Evolutionary conservation across 192 early-diverging fungal species (phyloP).

Genomic region (Coemansia sp.): DNA sequence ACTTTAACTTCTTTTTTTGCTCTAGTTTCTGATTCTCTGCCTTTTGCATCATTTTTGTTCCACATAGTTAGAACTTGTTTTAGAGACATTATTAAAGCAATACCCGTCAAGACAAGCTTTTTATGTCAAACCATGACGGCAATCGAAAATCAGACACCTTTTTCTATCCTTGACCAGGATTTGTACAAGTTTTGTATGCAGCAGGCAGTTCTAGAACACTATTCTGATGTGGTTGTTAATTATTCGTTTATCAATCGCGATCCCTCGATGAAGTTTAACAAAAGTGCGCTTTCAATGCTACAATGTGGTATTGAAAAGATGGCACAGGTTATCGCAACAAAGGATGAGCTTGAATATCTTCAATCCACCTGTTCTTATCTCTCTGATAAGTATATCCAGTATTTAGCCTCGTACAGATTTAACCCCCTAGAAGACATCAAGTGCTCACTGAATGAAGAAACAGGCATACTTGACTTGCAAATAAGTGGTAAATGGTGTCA

Average conservation of each 20-base stretch:
- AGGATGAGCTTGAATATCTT: conserved; percentile 51
- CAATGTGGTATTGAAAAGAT: conserved; percentile 39
- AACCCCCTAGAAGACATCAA: conserved; percentile 14
- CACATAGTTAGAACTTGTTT: not conserved
- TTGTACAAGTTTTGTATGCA: conserved; percentile 86
- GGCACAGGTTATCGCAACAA: conserved; percentile 8
- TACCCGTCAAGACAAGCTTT: not conserved
- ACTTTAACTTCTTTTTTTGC: not conserved
- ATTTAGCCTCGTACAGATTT: conserved; percentile 61
- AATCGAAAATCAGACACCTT: conserved; percentile 22
- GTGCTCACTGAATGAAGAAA: conserved; percentile 16
- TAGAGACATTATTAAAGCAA: too few species aligned
- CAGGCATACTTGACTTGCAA: conserved; percentile 44
- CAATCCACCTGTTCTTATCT: conserved; percentile 56
- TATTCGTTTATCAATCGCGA: conserved; percentile 72
- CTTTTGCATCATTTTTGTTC: not conserved
- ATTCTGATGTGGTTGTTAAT: conserved; percentile 57
- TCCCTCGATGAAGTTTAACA: conserved; percentile 42
- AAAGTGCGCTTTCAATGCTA: conserved; percentile 50
- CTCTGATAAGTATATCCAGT: conserved; percentile 59
- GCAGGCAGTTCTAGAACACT: conserved; percentile 70
- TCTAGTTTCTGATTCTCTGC: not conserved
- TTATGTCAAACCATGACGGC: not conserved
- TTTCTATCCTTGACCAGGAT: conserved; percentile 78
- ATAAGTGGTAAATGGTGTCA: conserved; percentile 67